Evolutionary conservation across 345 rosid species (phyloP).

Genomic region (Citrus sp.): DNA sequence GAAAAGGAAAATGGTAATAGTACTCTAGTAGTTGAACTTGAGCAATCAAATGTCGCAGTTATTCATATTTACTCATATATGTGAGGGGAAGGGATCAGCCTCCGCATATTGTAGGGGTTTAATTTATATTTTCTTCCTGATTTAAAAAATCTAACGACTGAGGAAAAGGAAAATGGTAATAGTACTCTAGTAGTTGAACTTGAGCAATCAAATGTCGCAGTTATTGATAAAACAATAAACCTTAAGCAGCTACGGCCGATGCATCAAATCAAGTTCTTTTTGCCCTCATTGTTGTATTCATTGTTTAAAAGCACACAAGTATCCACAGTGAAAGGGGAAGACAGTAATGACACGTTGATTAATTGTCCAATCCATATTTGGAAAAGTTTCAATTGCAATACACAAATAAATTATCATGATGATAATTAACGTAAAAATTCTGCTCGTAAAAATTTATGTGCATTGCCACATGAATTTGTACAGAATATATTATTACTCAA

Average conservation of each 20-base stretch:
- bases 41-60: constrained; percentile 7
- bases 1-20: background rate
- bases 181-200: background rate
- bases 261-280: background rate
- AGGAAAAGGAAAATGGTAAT: background rate
- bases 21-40: background rate
- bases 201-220: constrained; percentile 9
- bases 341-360: background rate
- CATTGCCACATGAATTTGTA: too few species aligned
- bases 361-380: background rate
- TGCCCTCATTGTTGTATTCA: background rate
- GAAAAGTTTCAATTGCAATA: too few species aligned
- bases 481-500: too few species aligned
- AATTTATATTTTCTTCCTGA: too few species aligned
- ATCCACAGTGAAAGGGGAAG: background rate
- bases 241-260: background rate
- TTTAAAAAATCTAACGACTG: too few species aligned
- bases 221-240: constrained; percentile 2
- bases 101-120: too few species aligned
- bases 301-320: background rate
- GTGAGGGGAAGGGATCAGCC: too few species aligned
- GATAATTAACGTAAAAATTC: too few species aligned
- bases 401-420: too few species aligned
- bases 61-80: too few species aligned
- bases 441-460: too few species aligned